A percentile compares a stretch with the other conserved stretches of the same genome.
Evolutionary conservation across 805 yeast species (phyloP).

Genomic region (Grigorovia jiainica): DNA sequence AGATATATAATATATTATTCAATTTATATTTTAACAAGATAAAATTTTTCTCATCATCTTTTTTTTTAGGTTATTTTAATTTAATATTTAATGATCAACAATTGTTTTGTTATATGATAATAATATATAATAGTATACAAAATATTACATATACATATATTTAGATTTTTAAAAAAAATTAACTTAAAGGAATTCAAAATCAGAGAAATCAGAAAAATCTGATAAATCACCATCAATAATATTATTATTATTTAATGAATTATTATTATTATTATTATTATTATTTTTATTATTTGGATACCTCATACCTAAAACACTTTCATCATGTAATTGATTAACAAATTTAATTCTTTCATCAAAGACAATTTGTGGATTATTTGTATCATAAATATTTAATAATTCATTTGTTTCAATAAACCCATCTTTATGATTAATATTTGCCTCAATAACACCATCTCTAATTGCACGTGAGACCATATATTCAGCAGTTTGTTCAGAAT

Average conservation of each 20-base stretch:
- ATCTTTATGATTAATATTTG: constrained; percentile 78
- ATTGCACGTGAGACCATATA: constrained; percentile 95
- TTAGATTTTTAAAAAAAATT: too few species aligned
- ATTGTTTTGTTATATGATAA: too few species aligned
- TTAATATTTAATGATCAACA: too few species aligned
- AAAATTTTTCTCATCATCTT: too few species aligned
- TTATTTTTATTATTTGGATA: constrained; percentile 47
- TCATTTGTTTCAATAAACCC: constrained; percentile 91
- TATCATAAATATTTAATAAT: constrained; percentile 75
- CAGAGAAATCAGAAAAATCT: constrained; percentile 29
- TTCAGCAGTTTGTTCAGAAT: constrained; percentile 92
- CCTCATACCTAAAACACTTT: constrained; percentile 89
- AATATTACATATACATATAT: neutral
- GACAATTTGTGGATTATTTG: constrained; percentile 75
- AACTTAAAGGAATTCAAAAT: constrained; percentile 20
- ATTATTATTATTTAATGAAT: constrained; percentile 17
- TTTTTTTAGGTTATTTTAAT: too few species aligned
- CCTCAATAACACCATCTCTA: constrained; percentile 95
- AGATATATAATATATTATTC: neutral
- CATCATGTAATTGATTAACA: constrained; percentile 83
- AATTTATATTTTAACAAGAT: too few species aligned
- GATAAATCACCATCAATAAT: constrained; percentile 22
- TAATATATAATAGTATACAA: too few species aligned
- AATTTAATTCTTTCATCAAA: constrained; percentile 91
- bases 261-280: constrained; percentile 13